Base-by-base conservation (phyloP, 2,329 filamentous ascomycete species). In the Stemphylium beticola region DNA sequence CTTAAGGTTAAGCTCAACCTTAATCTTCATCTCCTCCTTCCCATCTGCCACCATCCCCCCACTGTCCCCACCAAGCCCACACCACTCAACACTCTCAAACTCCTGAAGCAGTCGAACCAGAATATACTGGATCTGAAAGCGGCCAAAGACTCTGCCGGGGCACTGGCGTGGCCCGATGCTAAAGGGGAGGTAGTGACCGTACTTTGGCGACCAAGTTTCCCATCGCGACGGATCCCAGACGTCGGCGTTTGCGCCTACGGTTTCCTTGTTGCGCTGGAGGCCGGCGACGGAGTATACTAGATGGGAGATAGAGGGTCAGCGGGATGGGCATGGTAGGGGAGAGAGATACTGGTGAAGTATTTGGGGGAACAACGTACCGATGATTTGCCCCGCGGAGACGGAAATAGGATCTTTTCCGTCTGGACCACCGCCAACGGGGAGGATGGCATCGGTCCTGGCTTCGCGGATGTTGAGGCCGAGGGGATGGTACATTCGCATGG, bases 81-180 rank as follows among this genome's bases (percentile, higher is more conserved):
- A 53, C 50, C 43, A 53, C 43, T 46, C 42, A 6, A 55, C 37
- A 5, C 40, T 36, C 31, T 55, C 52, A 20, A 55, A 55, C 41
- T 55, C 52, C 7, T 55, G 52, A 5, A 49, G 36, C n/a, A 50
- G 29, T 18, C 52, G 34, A 12, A 55, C 52, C 4, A 55, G 20
- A 9, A 50, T 40, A 36, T 55, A 55, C 31, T 55, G 46, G 24
- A 55, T 55, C 46, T 55, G 52, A 11, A 55, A 55, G 5, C 46
- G 33, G 18, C 52, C 52, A 36, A 55, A 55, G 15, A 55, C 52
- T 37, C 46, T 39, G 5, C 52, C 52, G 4, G 46, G 46, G 9
- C 46, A 55, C 26, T 50, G 46, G 9, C 52, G 47, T 14, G 52
- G 52, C 17, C 52, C 52, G 14, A 50, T 40, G 14, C 46, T 55